Conservation (phyloP, 768 basidiomycete genomes). For the Clavaria fumosa region DNA sequence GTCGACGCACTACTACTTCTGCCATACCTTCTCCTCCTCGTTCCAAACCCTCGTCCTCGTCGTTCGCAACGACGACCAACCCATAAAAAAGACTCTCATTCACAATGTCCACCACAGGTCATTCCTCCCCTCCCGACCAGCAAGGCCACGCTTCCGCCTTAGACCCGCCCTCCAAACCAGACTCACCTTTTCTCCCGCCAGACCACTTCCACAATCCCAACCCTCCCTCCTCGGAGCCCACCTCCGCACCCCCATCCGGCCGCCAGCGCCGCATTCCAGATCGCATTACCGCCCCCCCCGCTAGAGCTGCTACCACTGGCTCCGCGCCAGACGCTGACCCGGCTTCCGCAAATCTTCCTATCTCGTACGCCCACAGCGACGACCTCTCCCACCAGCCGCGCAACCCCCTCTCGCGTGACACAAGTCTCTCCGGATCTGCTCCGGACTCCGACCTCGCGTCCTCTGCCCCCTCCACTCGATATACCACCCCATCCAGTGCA, state of each 20-base stretch:
- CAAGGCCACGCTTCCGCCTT: no score
- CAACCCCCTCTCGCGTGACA: slow-evolving; percentile 15
- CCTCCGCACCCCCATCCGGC: no score
- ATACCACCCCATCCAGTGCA: slow-evolving; percentile 41
- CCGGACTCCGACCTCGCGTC: slow-evolving; percentile 33
- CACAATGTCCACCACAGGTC: no score
- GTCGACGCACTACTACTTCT: background rate
- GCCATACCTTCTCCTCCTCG: background rate
- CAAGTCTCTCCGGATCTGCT: slow-evolving; percentile 20
- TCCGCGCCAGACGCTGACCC: slow-evolving; percentile 11
- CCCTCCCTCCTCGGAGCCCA: no score
- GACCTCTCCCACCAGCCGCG: slow-evolving; percentile 45
- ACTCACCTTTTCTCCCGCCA: no score
- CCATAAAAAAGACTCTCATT: no score
- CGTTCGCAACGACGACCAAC: no score
- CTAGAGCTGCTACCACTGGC: background rate
- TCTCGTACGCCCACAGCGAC: slow-evolving; percentile 48
- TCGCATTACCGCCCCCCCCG: background rate
- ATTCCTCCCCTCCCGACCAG: no score
- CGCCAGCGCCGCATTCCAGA: background rate
- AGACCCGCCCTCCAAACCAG: no score
- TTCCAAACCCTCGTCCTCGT: background rate
- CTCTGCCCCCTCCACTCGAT: slow-evolving; percentile 32
- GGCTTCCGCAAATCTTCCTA: slow-evolving; percentile 16
- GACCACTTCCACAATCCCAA: no score